Evolutionary conservation across 2,329 filamentous ascomycete species (phyloP), one percentile per base, ranked within the genome.

Genomic region (Ophiognomonia clavigignenti-juglandacearum): DNA sequence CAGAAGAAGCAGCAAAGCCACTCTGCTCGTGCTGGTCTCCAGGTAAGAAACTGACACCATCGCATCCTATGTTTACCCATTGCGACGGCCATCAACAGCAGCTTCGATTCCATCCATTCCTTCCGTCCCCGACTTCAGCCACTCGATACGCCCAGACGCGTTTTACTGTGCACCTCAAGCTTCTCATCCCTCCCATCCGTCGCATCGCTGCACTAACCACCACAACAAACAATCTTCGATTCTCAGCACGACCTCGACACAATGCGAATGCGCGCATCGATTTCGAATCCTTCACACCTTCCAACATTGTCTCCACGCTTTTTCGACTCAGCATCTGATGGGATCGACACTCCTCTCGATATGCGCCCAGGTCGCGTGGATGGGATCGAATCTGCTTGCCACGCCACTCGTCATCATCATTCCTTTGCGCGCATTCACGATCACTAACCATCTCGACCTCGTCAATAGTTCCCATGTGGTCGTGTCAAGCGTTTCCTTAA

Each of bases 401-500:
- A 36, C 31, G 20, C 35, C 37, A 19, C 36, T 23, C 5, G 27
- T 19, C 31, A 31, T 37, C 27, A 27, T 24, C 22, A 27, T 10
- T 26, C 24, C 24, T 10, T 6, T 26, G 24, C 10, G 24, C 24
- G 24, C 24, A 26, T 26, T 6, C 24, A 26, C 22, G 31, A 31
- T 16, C 45, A 42, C 45, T 50, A 20, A 54, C 49, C 20, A 13
- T 26, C 29, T 16, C 48, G 27, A 14, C 46, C 51, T 56, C 50
- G 6, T 26, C 24, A 6, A 10, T 66, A 98, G 93, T 98, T 98
- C 70, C 93, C 93, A 53, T 98, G 93, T 69, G 93, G 93, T 73
- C 93, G 93, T 85, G 93, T 98, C 72, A 98, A 98, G 86, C 91
- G 93, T 75, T 97, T 97, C 77, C 79, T 98, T 67, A 96, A 97